Conservation (phyloP, 1,139 yeast genomes). For the Kodamaea sp. region DNA sequence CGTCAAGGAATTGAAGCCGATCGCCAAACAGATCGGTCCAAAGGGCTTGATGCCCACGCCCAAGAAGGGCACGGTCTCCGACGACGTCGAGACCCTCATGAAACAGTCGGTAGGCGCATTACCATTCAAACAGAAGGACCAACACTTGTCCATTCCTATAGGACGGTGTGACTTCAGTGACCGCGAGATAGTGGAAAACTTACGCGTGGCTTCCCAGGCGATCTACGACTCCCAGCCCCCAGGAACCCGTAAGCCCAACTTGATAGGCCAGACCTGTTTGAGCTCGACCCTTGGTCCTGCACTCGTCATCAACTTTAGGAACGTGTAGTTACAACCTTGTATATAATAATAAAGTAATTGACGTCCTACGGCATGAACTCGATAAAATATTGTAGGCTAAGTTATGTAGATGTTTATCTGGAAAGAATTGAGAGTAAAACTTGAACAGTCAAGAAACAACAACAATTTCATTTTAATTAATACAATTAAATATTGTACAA, state of each 20-base stretch:
- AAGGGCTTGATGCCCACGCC: constrained; percentile 85
- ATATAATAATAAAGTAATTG: too few species aligned
- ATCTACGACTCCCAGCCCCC: constrained; percentile 58
- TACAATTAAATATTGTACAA: too few species aligned
- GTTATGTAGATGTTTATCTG: too few species aligned
- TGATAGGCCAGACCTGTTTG: constrained; percentile 69
- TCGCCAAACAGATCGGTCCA: constrained; percentile 85
- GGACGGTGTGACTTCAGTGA: constrained; percentile 83
- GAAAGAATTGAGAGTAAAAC: too few species aligned
- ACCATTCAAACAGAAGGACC: constrained; percentile 70
- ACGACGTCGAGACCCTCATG: constrained; percentile 58
- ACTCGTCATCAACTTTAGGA: constrained; percentile 57
- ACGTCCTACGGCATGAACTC: too few species aligned
- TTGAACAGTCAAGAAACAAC: too few species aligned
- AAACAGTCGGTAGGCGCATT: constrained; percentile 62
- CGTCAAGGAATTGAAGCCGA: constrained; percentile 55
- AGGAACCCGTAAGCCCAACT: constrained; percentile 66
- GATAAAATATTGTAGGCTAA: too few species aligned
- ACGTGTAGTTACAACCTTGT: too few species aligned
- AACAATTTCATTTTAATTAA: too few species aligned
- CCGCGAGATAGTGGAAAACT: constrained; percentile 69
- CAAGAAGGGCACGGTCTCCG: constrained; percentile 84
- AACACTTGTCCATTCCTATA: constrained; percentile 64
- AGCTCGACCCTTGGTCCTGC: constrained; percentile 83
- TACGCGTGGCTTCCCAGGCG: constrained; percentile 68